A percentile compares a stretch with the other conserved stretches of the same genome.
These are phyloP conservation scores for Dothiorella sarmentorum DNA, from an alignment of 2,329 filamentous ascomycete species.

Conservation along the genomic window DNA sequence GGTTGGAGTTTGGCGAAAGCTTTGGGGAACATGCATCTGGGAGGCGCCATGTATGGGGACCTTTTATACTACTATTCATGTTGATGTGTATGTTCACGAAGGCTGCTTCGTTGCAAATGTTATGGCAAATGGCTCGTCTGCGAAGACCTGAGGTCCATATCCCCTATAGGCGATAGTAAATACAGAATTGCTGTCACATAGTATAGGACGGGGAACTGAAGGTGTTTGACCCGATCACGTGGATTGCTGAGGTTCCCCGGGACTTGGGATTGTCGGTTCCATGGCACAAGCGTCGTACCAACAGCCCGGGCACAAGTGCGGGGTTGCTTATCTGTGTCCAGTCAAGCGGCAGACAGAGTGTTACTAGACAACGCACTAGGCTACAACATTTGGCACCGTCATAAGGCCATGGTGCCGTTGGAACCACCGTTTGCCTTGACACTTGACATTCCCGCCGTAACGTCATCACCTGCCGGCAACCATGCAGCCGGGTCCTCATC, in stretches of 20 bases:
- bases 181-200: conserved; percentile 12
- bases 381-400: neutral
- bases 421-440: neutral
- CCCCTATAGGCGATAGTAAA: conserved; percentile 16
- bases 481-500: neutral
- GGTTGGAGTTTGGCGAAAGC: conserved; percentile 2
- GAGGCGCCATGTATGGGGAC: conserved; percentile 12
- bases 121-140: conserved; percentile 9
- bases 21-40: conserved; percentile 4
- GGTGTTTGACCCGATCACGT: neutral
- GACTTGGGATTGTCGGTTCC: too few species aligned
- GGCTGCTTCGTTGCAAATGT: conserved; percentile 12
- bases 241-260: neutral
- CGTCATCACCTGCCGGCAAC: neutral
- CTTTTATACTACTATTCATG: conserved; percentile 12
- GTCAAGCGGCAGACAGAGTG: neutral
- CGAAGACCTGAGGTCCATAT: conserved; percentile 5
- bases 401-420: neutral
- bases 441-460: neutral
- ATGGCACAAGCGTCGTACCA: neutral
- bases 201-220: neutral
- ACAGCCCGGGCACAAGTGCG: neutral
- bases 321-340: conserved; percentile 13
- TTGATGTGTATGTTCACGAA: conserved; percentile 16
- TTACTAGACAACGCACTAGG: neutral